Conservation (phyloP, 2,329 filamentous ascomycete genomes). For the Periconia sp. region DNA sequence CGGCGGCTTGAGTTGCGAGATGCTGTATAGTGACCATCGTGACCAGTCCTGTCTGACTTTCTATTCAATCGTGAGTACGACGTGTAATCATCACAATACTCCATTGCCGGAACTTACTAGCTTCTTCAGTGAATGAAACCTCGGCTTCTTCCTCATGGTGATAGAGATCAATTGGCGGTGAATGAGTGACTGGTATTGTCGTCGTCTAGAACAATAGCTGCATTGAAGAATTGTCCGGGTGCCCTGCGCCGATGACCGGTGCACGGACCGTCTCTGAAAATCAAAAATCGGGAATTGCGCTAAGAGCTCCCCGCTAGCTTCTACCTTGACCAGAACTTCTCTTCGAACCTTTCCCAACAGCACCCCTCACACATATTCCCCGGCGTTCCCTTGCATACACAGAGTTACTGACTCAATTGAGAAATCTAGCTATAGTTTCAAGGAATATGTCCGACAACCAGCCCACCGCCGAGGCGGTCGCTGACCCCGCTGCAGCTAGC, state of each 20-base stretch:
- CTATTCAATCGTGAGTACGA: constrained; percentile 54
- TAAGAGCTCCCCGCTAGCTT: constrained; percentile 9
- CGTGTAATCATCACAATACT: neutral
- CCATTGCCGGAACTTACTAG: constrained; percentile 67
- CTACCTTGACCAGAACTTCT: constrained; percentile 15
- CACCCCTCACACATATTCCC: too few relatives aligned
- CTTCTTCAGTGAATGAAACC: constrained; percentile 71
- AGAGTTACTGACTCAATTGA: constrained; percentile 7
- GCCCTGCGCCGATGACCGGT: constrained; percentile 1
- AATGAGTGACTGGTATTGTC: constrained; percentile 2
- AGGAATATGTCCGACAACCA: constrained; percentile 30
- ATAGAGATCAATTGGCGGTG: constrained; percentile 19
- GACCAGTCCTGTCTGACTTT: constrained; percentile 97
- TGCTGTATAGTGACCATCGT: constrained; percentile 95
- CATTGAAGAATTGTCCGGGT: constrained; percentile 6
- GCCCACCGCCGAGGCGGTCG: constrained; percentile 18
- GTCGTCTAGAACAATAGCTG: neutral
- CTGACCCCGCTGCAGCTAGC: constrained; percentile 25
- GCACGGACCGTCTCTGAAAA: constrained; percentile 1
- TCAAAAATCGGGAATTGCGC: constrained; percentile 9
- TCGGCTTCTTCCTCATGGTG: constrained; percentile 55
- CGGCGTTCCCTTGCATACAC: too few relatives aligned
- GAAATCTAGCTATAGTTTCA: constrained; percentile 14
- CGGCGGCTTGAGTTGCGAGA: constrained; percentile 63
- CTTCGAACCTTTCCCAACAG: constrained; percentile 14